Percentiles rank a stretch among this genome's conserved stretches.
phyloP scores from a whole-genome alignment of 257 asterid genomes.

The Solanum verrucosum region DNA sequence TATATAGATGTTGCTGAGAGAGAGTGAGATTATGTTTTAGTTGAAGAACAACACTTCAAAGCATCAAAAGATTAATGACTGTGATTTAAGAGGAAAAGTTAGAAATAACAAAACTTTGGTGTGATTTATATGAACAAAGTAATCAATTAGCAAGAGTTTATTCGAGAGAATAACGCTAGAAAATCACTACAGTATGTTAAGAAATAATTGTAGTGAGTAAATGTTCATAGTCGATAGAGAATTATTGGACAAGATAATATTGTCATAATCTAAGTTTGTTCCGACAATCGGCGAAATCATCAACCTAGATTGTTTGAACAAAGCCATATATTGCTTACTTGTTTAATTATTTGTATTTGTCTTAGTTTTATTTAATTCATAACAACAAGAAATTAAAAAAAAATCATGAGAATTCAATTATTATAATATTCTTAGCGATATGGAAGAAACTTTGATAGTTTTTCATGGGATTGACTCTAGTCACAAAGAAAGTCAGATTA shows the following conservation, averaged over 20 bases:
- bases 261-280: not conserved
- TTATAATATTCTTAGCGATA: not conserved
- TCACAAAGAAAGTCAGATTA: not conserved
- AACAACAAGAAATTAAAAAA: too few relatives aligned
- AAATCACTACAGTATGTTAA: too few relatives aligned
- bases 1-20: too few relatives aligned
- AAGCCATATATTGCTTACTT: too few relatives aligned
- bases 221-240: not conserved
- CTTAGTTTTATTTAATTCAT: not conserved
- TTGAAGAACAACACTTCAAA: not conserved
- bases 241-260: not conserved
- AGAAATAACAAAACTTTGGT: not conserved
- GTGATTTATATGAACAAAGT: not conserved
- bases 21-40: not conserved
- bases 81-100: not conserved
- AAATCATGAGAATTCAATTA: not conserved
- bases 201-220: not conserved
- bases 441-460: not conserved
- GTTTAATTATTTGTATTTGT: not conserved
- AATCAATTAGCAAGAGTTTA: not conserved
- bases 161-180: not conserved
- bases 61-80: not conserved
- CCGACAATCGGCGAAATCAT: not conserved
- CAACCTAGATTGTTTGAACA: not conserved
- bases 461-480: not conserved